A percentile compares a stretch with the other conserved stretches of the same genome.
phyloP scores from a whole-genome alignment of 495 filamentous ascomycete genomes.

The Arthonia radiata region DNA sequence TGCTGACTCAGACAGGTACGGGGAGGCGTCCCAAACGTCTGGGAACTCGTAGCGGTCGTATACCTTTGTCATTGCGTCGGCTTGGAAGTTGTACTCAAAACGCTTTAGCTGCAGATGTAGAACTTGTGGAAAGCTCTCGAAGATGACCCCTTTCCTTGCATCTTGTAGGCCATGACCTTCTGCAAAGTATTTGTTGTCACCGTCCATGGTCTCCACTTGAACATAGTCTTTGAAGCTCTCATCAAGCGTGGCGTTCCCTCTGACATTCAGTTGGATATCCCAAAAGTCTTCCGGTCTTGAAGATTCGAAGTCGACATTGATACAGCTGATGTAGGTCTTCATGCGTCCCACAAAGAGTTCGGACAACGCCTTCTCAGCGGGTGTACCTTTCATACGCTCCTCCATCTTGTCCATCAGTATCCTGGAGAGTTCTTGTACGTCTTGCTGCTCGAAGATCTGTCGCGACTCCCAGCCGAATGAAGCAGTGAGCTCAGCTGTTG shows the following conservation, averaged over 20 bases:
- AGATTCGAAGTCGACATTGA: slow-evolving; percentile 92
- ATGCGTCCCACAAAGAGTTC: slow-evolving; percentile 88
- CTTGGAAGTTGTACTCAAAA: slow-evolving; percentile 90
- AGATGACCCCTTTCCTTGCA: slow-evolving; percentile 92
- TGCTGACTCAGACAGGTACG: slow-evolving; percentile 67
- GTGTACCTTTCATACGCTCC: slow-evolving; percentile 90
- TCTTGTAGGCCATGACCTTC: slow-evolving; percentile 81
- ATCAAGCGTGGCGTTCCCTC: slow-evolving; percentile 72
- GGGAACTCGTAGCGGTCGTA: slow-evolving; percentile 97
- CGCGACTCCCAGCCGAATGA: slow-evolving; percentile 97
- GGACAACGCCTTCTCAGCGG: slow-evolving; percentile 73
- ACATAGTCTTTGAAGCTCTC: slow-evolving; percentile 94
- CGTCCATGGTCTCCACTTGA: slow-evolving; percentile 84
- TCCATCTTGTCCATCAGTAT: slow-evolving; percentile 95
- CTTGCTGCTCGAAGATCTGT: slow-evolving; percentile 97
- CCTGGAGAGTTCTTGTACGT: slow-evolving; percentile 87
- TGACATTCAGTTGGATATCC: slow-evolving; percentile 95
- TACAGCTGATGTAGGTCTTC: slow-evolving; percentile 96
- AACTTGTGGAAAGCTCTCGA: slow-evolving; percentile 85
- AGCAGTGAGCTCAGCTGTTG: slow-evolving; percentile 73
- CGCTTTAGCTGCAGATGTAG: slow-evolving; percentile 90
- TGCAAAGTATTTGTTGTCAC: slow-evolving; percentile 94
- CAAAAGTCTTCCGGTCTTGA: slow-evolving; percentile 91
- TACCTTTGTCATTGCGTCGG: slow-evolving; percentile 96
- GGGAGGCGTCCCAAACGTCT: slow-evolving; percentile 68